phyloP scores from a whole-genome alignment of 768 basidiomycete species.

The Holtermannia corniformis region DNA sequence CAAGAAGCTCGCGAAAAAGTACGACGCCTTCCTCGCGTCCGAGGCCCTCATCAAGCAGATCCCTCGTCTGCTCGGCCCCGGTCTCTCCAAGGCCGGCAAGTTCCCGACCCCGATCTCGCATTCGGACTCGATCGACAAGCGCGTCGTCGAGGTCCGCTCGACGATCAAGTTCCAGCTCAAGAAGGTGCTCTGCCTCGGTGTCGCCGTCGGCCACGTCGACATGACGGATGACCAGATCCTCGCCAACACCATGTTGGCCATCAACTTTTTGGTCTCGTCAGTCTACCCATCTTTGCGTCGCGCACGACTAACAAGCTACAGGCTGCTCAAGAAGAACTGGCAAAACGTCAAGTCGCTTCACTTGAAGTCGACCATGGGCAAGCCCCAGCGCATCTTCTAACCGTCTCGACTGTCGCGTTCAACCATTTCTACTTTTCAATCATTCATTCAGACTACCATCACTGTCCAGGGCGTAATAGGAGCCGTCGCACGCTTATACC shows the following conservation, averaged over 20 bases:
- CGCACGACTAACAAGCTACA: too few relatives aligned
- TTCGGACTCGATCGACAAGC: constrained; percentile 76
- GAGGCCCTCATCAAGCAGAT: constrained; percentile 99
- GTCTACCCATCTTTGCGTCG: too few relatives aligned
- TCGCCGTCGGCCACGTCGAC: constrained; percentile 93
- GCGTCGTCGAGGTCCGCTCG: constrained; percentile 89
- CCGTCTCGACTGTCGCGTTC: constrained; percentile 3
- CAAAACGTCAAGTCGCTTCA: constrained; percentile 98
- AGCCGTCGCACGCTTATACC: constrained; percentile 99
- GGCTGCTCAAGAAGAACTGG: constrained; percentile 44
- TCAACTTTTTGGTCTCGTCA: constrained; percentile 95
- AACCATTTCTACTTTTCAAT: constrained; percentile 1
- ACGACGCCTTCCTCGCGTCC: constrained; percentile 96
- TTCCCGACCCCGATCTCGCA: constrained; percentile 97
- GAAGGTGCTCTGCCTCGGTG: constrained; percentile 92
- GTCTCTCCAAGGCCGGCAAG: constrained; percentile 99
- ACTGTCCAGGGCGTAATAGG: constrained; percentile 72
- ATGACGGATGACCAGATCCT: constrained; percentile 98
- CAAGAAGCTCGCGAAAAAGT: constrained; percentile 99
- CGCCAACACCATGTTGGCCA: constrained; percentile 95
- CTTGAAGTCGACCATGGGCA: constrained; percentile 99
- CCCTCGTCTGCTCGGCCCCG: constrained; percentile 97
- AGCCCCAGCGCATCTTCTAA: constrained; percentile 89
- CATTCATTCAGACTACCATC: constrained; percentile 9
- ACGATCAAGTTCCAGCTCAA: constrained; percentile 99